Evolutionary conservation across 2,329 filamentous ascomycete genomes (phyloP), one percentile per base, ranked within the genome.

Genomic region (Cercospora sesami): DNA sequence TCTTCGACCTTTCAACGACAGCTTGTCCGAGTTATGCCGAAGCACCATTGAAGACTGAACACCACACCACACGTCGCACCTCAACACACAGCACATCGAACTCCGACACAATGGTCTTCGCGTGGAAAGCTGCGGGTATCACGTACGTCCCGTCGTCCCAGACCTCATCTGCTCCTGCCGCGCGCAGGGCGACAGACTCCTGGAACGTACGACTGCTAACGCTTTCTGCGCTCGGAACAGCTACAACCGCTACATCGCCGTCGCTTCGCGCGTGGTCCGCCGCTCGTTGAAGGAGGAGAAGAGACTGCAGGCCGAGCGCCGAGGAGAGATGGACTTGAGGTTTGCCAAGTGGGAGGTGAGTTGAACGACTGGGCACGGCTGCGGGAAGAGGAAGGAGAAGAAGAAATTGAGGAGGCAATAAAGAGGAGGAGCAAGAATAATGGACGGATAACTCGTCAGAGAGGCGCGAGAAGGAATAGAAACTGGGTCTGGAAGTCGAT

Each of bases 171-270:
- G 5, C 9, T n/a, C 10, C 14, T 7, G 48, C 23, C 48, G 23
- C 48, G 48, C 48, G 48, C 21, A 53, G 5, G 26, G 48, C 23
- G 23, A 28, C 21, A 53, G 23, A 53, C 48, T 53, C 48, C 57
- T n/a, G 53, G 48, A 48, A 45, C 51, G 60, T 16, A 18, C 31
- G 36, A 36, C 26, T 59, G 69, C 71, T 73, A 61, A 72, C 62
- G 70, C 75, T 69, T 51, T 58, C 36, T 68, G 68, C 69, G 42
- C 55, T 64, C n/a, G 28, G 6, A 53, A 80, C 82, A 99, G 95
- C 86, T 99, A 99, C 92, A 99, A 99, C 91, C 95, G 94, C 86
- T 98, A 97, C 90, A 90, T 99, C 81, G 90, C 94, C 80, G 89
- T 99, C 84, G 93, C 95, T 79, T 89, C 94, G 83, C 93, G 94